Evolutionary conservation across 352 stramenopile species (phyloP), one percentile per base, ranked within the genome.

Genomic region (Pythium dissimile): DNA sequence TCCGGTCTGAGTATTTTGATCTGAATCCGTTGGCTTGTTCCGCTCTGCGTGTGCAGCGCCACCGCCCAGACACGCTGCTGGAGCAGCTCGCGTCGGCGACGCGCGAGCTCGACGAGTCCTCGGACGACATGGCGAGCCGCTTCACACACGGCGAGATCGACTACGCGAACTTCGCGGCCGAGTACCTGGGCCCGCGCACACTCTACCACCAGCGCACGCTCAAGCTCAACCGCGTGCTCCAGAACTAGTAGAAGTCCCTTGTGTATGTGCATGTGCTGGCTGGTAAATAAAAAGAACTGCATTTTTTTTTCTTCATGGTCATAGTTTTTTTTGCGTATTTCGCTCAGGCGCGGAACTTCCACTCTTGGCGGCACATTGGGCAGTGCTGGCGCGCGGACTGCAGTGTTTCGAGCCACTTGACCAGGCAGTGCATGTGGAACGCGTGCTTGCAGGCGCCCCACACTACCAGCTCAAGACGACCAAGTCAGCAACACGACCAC

Each of bases 401-500:
- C 50, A 93, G 73, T 48, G 86, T 86, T 55, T 94, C 84, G 52
- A 96, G 80, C 86, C 88, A 96, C 66, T 97, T 97, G 63, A 95
- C 78, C n/a, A 96, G 74, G 76, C 89, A 97, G 64, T 97, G 88
- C 84, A 97, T 97, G 70, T 97, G 89, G 58, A 97, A 95, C 46
- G 87, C 88, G 65, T 97, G 88, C 55, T 94, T 95, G 68, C 88
- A 97, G 12, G 73, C 68, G 28, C 88, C 88, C 88, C 88, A 97
- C 5, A 96, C 88, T 75, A 57, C 16, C 18, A 18, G 2, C 10
- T 13, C 52, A 4, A 35, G 23, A 49, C 1, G 5, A 3, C 2
- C 26, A 6, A 20, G 43, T 49, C 5, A 49, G 26, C 5, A 49
- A 49, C 11, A 32, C 24, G 16, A 48, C 20, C 7, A 38, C 28